phyloP scores from a whole-genome alignment of 169 alveolate species.

The Plasmodium chabaudi region DNA sequence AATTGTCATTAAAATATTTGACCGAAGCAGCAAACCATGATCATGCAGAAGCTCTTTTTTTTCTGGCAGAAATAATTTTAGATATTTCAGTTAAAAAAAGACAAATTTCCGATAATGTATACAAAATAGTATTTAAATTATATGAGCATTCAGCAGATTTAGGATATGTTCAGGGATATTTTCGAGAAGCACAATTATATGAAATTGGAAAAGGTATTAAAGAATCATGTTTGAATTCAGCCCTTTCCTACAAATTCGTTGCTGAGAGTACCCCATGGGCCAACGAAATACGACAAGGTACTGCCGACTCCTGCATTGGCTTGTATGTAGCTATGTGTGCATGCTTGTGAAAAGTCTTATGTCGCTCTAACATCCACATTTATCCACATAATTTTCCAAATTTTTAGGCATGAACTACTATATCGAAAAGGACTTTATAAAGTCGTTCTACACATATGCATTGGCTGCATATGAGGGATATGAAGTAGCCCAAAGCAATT shows the following conservation, averaged over 20 bases:
- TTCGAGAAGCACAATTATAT: conserved; percentile 72
- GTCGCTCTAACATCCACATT: too few relatives aligned
- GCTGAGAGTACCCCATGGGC: conserved; percentile 73
- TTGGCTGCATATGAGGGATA: conserved; percentile 82
- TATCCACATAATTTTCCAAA: background rate
- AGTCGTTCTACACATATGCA: conserved; percentile 76
- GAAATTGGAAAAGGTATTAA: conserved; percentile 76
- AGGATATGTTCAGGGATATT: conserved; percentile 76
- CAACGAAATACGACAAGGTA: conserved; percentile 60
- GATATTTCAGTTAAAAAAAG: conserved; percentile 38
- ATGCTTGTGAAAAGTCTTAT: too few relatives aligned
- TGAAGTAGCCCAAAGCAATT: conserved; percentile 80
- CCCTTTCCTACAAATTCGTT: conserved; percentile 66
- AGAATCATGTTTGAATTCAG: conserved; percentile 62
- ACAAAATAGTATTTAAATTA: conserved; percentile 45
- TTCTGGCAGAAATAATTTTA: conserved; percentile 69
- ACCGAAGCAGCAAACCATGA: conserved; percentile 76
- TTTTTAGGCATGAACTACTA: conserved; percentile 54
- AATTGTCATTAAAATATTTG: conserved; percentile 39
- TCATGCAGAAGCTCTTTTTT: conserved; percentile 75
- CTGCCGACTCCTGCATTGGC: background rate
- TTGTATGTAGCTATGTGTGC: too few relatives aligned
- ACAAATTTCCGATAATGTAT: conserved; percentile 40
- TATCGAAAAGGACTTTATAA: conserved; percentile 70
- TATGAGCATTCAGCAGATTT: conserved; percentile 76